Percentiles rank a stretch among this genome's conserved stretches.
phyloP scores from a whole-genome alignment of 1,284 basidiomycete genomes.

The Boletus semigastroideus region DNA sequence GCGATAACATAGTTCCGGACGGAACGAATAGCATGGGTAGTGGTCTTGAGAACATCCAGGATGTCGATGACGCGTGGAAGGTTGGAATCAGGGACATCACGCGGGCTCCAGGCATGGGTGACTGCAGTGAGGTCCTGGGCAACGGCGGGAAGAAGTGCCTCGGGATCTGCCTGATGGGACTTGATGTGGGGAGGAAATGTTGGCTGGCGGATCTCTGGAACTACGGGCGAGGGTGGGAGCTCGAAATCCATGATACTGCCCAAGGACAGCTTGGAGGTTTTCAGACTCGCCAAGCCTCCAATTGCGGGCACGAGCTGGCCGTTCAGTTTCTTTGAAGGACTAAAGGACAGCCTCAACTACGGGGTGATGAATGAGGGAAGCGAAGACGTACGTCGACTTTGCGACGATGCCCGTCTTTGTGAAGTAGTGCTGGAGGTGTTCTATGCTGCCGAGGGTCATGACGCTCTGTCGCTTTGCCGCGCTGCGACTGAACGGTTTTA shows the following conservation, averaged over 20 bases:
- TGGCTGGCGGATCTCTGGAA: slow-evolving; percentile 48
- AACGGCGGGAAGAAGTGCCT: slow-evolving; percentile 66
- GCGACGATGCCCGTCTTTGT: slow-evolving; percentile 78
- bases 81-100: slow-evolving; percentile 6
- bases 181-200: slow-evolving; percentile 55
- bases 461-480: slow-evolving; percentile 86
- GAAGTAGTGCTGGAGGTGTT: slow-evolving; percentile 86
- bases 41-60: slow-evolving; percentile 66
- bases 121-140: slow-evolving; percentile 68
- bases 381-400: slow-evolving; percentile 62
- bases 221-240: slow-evolving; percentile 66
- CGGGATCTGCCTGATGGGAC: slow-evolving; percentile 68
- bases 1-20: slow-evolving; percentile 80
- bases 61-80: slow-evolving; percentile 45
- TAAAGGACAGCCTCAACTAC: slow-evolving; percentile 25
- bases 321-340: slow-evolving; percentile 53
- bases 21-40: slow-evolving; percentile 73
- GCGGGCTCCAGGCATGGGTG: slow-evolving; percentile 50
- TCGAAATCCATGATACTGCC: slow-evolving; percentile 48
- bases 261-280: slow-evolving; percentile 38
- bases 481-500: slow-evolving; percentile 81
- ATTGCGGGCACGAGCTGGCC: slow-evolving; percentile 73
- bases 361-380: not conserved
- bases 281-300: slow-evolving; percentile 48
- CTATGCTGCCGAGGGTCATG: slow-evolving; percentile 82